Conservation (phyloP, 2,329 filamentous ascomycete genomes). For the Alternaria conjuncta region DNA sequence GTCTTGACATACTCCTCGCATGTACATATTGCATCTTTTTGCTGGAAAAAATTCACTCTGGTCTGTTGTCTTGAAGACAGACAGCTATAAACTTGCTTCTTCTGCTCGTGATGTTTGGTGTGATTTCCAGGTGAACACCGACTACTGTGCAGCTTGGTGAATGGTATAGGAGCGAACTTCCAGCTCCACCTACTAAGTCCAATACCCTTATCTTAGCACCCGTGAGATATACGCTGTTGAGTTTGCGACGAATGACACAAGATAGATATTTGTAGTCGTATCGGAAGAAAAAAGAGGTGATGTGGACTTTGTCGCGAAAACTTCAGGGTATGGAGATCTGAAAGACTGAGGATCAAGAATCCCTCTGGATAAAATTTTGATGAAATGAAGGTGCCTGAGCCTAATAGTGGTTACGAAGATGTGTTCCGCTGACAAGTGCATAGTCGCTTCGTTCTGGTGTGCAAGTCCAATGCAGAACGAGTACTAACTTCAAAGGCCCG, state of each 20-base stretch:
- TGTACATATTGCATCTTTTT: constrained; percentile 9
- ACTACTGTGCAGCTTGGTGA: not conserved
- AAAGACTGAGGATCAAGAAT: not conserved
- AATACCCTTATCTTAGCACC: too few species aligned
- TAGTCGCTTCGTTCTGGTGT: too few species aligned
- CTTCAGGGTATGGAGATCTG: not conserved
- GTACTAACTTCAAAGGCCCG: not conserved
- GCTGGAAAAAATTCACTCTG: not conserved
- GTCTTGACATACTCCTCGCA: not conserved
- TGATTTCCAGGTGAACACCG: not conserved
- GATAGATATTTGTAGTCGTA: too few species aligned
- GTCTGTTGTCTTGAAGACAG: not conserved
- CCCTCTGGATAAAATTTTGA: too few species aligned
- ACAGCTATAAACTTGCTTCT: not conserved
- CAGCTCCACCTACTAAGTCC: too few species aligned
- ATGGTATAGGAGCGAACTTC: not conserved
- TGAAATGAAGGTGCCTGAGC: not conserved
- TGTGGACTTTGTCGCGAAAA: not conserved
- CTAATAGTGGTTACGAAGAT: not conserved
- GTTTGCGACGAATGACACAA: too few species aligned
- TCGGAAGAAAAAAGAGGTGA: not conserved
- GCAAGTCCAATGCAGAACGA: too few species aligned
- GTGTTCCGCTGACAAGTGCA: not conserved
- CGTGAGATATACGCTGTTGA: too few species aligned
- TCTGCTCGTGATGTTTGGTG: not conserved